Conservation (phyloP, 2,329 filamentous ascomycete species). For the Biscogniauxia sp. region DNA sequence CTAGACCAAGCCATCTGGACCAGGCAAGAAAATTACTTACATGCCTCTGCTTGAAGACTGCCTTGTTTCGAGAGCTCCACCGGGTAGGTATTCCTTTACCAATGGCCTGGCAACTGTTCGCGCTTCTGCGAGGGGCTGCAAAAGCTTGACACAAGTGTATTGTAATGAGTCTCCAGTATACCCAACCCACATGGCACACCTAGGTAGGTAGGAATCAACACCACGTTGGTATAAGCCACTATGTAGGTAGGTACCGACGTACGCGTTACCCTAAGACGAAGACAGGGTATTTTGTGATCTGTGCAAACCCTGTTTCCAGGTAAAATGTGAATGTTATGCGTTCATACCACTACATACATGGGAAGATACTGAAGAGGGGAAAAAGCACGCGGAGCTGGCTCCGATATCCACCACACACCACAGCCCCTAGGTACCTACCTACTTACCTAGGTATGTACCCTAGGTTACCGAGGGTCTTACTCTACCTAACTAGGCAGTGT, state of each 20-base stretch:
- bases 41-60: neutral
- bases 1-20: neutral
- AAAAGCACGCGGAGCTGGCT: too few relatives aligned
- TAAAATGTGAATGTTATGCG: neutral
- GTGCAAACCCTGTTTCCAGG: neutral
- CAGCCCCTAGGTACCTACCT: too few relatives aligned
- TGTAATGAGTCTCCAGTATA: neutral
- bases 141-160: neutral
- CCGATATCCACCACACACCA: neutral
- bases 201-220: neutral
- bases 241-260: too few relatives aligned
- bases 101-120: neutral
- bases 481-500: neutral
- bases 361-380: too few relatives aligned
- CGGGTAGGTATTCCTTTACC: neutral
- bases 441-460: too few relatives aligned
- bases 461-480: too few relatives aligned
- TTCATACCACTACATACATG: too few relatives aligned
- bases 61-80: neutral
- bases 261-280: neutral
- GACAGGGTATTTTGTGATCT: neutral
- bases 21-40: neutral
- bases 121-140: neutral
- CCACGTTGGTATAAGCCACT: neutral
- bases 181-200: neutral